Conservation (phyloP, 495 filamentous ascomycete species). For the Aspergillus funiculosus region DNA sequence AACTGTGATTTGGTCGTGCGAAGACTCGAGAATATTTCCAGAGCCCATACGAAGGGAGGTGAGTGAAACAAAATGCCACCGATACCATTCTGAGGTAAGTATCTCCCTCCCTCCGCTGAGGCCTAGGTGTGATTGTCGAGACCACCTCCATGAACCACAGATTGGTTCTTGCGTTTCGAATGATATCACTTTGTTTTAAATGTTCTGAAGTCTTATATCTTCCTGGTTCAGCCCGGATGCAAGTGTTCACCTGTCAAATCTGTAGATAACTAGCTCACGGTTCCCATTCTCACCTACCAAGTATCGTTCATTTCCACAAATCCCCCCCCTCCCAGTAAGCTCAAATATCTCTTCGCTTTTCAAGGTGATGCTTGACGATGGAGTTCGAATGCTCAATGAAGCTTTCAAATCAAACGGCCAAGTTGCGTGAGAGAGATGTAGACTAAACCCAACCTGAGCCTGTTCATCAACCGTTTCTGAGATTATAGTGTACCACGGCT, state of each 20-base stretch:
- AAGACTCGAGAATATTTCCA: background rate
- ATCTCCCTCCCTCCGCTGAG: no score
- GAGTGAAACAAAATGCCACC: no score
- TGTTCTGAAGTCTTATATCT: no score
- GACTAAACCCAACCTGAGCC: constrained; percentile 50
- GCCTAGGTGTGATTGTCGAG: no score
- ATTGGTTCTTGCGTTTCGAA: no score
- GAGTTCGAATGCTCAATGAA: constrained; percentile 33
- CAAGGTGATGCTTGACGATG: constrained; percentile 33
- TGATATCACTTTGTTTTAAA: background rate
- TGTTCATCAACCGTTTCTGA: constrained; percentile 47
- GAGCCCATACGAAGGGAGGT: background rate
- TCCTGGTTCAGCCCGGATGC: no score
- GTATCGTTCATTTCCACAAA: constrained; percentile 59
- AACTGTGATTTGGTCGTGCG: background rate
- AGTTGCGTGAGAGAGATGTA: constrained; percentile 37
- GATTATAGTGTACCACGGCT: constrained; percentile 41
- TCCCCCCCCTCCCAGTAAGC: constrained; percentile 49
- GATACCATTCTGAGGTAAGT: no score
- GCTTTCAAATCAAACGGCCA: constrained; percentile 25
- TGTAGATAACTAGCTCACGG: constrained; percentile 48
- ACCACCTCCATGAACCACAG: no score
- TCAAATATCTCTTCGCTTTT: constrained; percentile 44
- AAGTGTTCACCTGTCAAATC: constrained; percentile 40
- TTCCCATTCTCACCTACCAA: constrained; percentile 53